These are phyloP conservation scores for Teratosphaeria gauchensis DNA, from an alignment of 2,329 filamentous ascomycete species.

Conservation along the genomic window DNA sequence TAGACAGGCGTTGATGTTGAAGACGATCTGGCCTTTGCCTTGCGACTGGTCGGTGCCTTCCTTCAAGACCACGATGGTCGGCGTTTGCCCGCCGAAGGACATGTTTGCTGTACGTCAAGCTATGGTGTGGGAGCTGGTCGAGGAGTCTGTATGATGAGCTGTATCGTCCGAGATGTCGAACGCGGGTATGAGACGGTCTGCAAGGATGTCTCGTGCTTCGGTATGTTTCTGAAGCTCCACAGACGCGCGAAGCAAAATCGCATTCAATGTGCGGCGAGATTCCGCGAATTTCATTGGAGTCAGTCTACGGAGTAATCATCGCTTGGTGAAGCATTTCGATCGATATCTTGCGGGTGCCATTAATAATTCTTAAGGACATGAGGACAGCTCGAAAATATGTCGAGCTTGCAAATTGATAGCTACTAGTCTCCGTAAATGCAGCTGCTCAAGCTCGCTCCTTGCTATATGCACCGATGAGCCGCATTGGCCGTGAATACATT, in stretches of 20 bases:
- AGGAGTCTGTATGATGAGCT: not conserved
- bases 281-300: not conserved
- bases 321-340: no score
- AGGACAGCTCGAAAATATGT: not conserved
- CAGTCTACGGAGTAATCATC: no score
- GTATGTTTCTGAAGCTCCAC: not conserved
- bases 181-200: not conserved
- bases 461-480: not conserved
- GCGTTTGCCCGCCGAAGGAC: slow-evolving; percentile 96
- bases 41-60: slow-evolving; percentile 97
- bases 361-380: no score
- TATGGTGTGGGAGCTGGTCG: not conserved
- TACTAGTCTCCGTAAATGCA: no score
- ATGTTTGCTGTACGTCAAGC: slow-evolving; percentile 38
- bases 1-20: slow-evolving; percentile 97
- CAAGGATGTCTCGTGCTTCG: not conserved
- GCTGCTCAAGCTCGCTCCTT: no score
- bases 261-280: not conserved
- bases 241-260: not conserved
- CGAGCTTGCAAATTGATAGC: no score
- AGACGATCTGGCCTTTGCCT: slow-evolving; percentile 90
- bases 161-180: not conserved
- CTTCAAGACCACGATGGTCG: slow-evolving; percentile 95
- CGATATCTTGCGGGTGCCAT: no score
- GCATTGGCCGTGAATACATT: not conserved